Conservation (phyloP, 306 rosid genomes). For the Malus orientalis region DNA sequence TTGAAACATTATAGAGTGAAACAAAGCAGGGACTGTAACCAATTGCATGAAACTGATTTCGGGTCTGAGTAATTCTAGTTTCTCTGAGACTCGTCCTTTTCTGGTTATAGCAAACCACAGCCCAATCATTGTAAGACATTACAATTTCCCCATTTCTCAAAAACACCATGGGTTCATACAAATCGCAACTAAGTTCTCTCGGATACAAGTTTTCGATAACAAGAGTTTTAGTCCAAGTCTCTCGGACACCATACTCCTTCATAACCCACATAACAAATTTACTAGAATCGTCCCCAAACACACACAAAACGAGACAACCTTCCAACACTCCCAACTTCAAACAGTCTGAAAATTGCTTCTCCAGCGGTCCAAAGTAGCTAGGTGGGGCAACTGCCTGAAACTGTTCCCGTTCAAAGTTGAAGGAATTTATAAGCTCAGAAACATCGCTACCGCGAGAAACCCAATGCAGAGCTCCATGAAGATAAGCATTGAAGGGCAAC, state of each 20-base stretch:
- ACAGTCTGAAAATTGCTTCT: not conserved
- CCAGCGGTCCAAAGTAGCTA: not conserved
- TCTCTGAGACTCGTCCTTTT: not conserved
- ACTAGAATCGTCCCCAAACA: not conserved
- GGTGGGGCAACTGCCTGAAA: not conserved
- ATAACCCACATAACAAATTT: slow-evolving; percentile 12
- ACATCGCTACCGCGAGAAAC: not conserved
- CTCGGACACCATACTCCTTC: slow-evolving; percentile 14
- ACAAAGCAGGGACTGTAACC: not conserved
- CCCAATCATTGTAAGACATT: not conserved
- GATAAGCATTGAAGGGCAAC: slow-evolving; percentile 1
- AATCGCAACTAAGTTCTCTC: not conserved
- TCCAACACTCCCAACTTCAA: slow-evolving; percentile 4
- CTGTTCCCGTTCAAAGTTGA: slow-evolving; percentile 5
- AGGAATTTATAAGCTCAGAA: not conserved
- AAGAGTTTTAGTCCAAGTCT: slow-evolving; percentile 9
- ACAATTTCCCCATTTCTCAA: slow-evolving; percentile 14
- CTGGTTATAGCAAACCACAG: not conserved
- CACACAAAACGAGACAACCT: slow-evolving; percentile 3
- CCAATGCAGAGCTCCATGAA: slow-evolving; percentile 11
- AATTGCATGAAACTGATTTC: not conserved
- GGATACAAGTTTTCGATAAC: slow-evolving; percentile 3
- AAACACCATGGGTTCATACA: slow-evolving; percentile 6
- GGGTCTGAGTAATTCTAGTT: not conserved
- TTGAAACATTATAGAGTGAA: slow-evolving; percentile 4